Evolutionary conservation across 1,284 basidiomycete species (phyloP).

Genomic region (Marasmius fiardii): DNA sequence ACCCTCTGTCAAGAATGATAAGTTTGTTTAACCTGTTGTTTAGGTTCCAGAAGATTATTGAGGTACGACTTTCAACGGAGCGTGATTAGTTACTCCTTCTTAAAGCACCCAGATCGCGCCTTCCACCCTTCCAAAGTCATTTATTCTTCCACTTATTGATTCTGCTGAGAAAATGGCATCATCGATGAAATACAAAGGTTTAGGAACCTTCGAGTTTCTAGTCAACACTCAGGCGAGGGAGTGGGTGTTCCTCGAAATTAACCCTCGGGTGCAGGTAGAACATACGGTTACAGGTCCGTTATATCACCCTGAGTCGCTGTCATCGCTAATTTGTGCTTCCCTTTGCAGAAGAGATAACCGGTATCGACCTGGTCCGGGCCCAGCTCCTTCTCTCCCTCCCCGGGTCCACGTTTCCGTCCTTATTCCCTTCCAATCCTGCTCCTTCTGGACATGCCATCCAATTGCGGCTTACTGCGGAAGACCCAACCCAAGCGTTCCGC

Average conservation of each 20-base stretch:
- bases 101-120: constrained; percentile 25
- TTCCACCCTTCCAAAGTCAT: constrained; percentile 23
- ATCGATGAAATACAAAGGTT: constrained; percentile 28
- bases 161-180: constrained; percentile 28
- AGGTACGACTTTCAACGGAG: constrained; percentile 19
- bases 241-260: constrained; percentile 36
- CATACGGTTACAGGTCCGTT: constrained; percentile 36
- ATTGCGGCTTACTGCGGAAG: constrained; percentile 36
- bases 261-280: constrained; percentile 36
- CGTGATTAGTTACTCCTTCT: neutral
- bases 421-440: constrained; percentile 17
- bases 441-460: constrained; percentile 31
- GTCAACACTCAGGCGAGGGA: constrained; percentile 24
- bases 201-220: constrained; percentile 34
- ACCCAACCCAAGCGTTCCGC: constrained; percentile 30
- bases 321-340: neutral
- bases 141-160: constrained; percentile 24
- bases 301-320: too few species aligned
- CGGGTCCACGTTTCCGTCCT: constrained; percentile 20
- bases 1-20: neutral
- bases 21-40: neutral
- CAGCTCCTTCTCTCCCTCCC: constrained; percentile 31
- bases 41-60: constrained; percentile 36
- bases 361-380: constrained; percentile 32
- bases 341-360: constrained; percentile 33